A percentile compares a stretch with the other conserved stretches of the same genome.
These are phyloP conservation scores for Verruconis gallopava DNA, from an alignment of 2,329 filamentous ascomycete genomes.

Conservation along the genomic window DNA sequence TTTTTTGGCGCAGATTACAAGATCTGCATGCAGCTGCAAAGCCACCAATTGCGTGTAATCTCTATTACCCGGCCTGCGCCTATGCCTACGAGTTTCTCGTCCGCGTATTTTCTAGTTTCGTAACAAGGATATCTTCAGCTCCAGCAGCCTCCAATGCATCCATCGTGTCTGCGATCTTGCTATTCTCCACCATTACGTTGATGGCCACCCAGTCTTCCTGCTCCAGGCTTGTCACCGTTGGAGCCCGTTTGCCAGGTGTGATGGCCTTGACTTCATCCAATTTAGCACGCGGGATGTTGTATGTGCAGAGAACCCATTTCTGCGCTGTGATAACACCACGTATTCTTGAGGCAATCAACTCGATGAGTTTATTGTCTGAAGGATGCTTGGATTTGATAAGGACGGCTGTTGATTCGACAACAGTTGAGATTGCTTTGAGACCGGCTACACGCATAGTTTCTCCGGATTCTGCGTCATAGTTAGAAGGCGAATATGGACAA, in stretches of 20 bases:
- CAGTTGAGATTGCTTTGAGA: slow-evolving; percentile 85
- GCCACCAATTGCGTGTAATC: too few species aligned
- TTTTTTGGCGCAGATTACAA: too few species aligned
- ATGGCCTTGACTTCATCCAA: slow-evolving; percentile 58
- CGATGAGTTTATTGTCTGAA: slow-evolving; percentile 65
- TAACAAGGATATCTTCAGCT: slow-evolving; percentile 72
- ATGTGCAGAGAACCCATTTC: slow-evolving; percentile 87
- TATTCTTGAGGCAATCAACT: slow-evolving; percentile 76
- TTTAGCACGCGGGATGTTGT: slow-evolving; percentile 68
- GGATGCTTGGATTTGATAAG: slow-evolving; percentile 83
- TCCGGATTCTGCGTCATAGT: slow-evolving; percentile 62
- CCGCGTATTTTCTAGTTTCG: slow-evolving; percentile 73
- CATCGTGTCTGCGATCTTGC: slow-evolving; percentile 74
- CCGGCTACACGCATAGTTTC: slow-evolving; percentile 97
- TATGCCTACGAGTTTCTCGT: too few species aligned
- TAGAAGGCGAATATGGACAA: background rate
- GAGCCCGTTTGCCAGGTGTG: slow-evolving; percentile 86
- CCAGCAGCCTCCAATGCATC: slow-evolving; percentile 65
- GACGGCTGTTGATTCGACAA: slow-evolving; percentile 75
- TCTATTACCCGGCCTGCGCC: too few species aligned
- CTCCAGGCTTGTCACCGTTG: slow-evolving; percentile 81
- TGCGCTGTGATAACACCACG: slow-evolving; percentile 88
- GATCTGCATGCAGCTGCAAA: too few species aligned
- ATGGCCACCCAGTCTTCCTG: slow-evolving; percentile 91
- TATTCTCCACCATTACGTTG: slow-evolving; percentile 83